Evolutionary conservation across 768 basidiomycete genomes (phyloP), one percentile per base, ranked within the genome.

Genomic region (Boletus sp.): DNA sequence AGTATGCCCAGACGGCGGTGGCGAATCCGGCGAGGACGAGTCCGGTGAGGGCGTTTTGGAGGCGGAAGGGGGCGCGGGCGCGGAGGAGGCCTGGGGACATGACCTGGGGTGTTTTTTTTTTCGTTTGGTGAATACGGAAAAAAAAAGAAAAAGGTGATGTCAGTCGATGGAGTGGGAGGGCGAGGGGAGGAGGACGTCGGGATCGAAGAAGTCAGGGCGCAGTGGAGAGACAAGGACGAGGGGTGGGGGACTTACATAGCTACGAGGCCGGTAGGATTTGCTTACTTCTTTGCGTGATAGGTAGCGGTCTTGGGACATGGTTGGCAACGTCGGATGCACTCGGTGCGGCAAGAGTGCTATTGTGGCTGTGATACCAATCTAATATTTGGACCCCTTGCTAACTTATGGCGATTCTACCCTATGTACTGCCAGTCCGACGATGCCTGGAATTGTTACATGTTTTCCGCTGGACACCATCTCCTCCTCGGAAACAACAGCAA

Each of bases 1-100:
- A 94, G 75, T 98, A 98, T 5, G 86, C 79, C 84, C 92, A 98
- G 9, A 97, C 86, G 29, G 87, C 89, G 14, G 84, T 81, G 30
- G 84, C 87, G 68, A 97, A 95, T 0, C 81, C 80, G 29, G 84
- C 80, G 44, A 98, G 80, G 3, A 78, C 66, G 45, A 86, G 60
- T 8, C 95, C 96, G 1, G 89, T 91, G 47, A 96, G 37, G 17
- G 86, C 83, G 71, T 98, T 98, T 62, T 81, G 81, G 40, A 89
- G 40, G 33, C 84, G 83, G 74, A 89, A 98, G 12, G 92, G 95
- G 59, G 82, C 83, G 18, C 96, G 86, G 4, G 96, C 96, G 54
- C 96, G 89, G 72, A 83, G 76, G 44, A 98, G 83, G 46, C 93
- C 93, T 15, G 85, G 83, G 20, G 95, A 98, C 84, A 94, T 92